Evolutionary conservation across 2,329 filamentous ascomycete genomes (phyloP).

Genomic region (Colletotrichum cuscutae): DNA sequence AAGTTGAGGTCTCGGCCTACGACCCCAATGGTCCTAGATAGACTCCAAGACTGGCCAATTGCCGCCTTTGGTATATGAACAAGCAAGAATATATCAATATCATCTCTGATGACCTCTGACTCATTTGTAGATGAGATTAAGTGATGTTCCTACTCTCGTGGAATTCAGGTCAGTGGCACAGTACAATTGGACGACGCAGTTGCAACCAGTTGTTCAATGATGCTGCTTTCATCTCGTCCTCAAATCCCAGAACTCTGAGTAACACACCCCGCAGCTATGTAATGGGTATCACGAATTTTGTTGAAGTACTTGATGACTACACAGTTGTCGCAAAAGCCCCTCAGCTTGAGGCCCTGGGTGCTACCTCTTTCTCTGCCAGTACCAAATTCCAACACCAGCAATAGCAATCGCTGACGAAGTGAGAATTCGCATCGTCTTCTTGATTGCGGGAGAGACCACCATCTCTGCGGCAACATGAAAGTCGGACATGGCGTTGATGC

Average conservation of each 20-base stretch:
- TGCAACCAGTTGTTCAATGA: too few species aligned
- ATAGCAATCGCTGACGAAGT: slow-evolving; percentile 11
- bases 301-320: not conserved
- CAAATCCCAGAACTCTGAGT: too few species aligned
- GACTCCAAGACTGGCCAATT: too few species aligned
- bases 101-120: too few species aligned
- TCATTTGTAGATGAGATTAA: too few species aligned
- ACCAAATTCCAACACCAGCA: slow-evolving; percentile 14
- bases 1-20: slow-evolving; percentile 56
- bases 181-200: too few species aligned
- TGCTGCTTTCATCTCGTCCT: too few species aligned
- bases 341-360: not conserved
- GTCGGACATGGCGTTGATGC: slow-evolving; percentile 32
- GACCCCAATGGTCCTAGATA: slow-evolving; percentile 8
- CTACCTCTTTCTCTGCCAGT: slow-evolving; percentile 19
- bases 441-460: slow-evolving; percentile 26
- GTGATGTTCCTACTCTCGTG: too few species aligned
- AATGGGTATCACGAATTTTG: not conserved
- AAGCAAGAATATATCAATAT: too few species aligned
- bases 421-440: slow-evolving; percentile 21
- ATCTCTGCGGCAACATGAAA: slow-evolving; percentile 31
- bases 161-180: too few species aligned
- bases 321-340: not conserved
- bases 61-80: too few species aligned
- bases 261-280: not conserved